A percentile compares a stretch with the other conserved stretches of the same genome.
phyloP scores from a whole-genome alignment of 306 rosid species.

The Vicia sativa region DNA sequence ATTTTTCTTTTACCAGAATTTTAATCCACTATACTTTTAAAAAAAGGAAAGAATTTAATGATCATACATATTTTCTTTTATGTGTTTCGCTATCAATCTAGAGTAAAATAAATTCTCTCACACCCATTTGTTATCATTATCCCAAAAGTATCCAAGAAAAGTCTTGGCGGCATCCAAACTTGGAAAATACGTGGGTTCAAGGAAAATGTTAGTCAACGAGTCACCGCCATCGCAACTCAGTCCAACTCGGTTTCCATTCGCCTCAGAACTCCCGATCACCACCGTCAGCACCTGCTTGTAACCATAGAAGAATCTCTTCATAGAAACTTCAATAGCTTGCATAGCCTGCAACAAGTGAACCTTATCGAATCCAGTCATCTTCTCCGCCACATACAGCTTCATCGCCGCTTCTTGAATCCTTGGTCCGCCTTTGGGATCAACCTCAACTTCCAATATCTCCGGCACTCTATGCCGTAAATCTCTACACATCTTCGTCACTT shows the following conservation, averaged over 20 bases:
- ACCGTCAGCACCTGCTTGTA: slow-evolving; percentile 77
- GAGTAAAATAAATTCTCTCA: not conserved
- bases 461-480: slow-evolving; percentile 82
- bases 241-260: slow-evolving; percentile 71
- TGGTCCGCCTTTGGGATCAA: slow-evolving; percentile 88
- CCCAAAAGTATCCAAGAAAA: slow-evolving; percentile 64
- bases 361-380: slow-evolving; percentile 42
- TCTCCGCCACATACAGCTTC: slow-evolving; percentile 67
- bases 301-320: slow-evolving; percentile 74
- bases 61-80: not conserved
- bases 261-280: slow-evolving; percentile 82
- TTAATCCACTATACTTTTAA: not conserved
- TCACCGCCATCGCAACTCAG: slow-evolving; percentile 59
- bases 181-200: slow-evolving; percentile 88
- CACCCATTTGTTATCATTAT: slow-evolving; percentile 20
- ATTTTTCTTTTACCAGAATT: not conserved
- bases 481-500: slow-evolving; percentile 59
- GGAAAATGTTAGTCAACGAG: slow-evolving; percentile 72
- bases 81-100: slow-evolving; percentile 4
- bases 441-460: slow-evolving; percentile 66
- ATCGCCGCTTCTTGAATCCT: slow-evolving; percentile 90
- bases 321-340: slow-evolving; percentile 72
- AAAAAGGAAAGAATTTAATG: slow-evolving; percentile 7
- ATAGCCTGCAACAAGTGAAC: slow-evolving; percentile 74
- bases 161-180: slow-evolving; percentile 97